These are phyloP conservation scores for Rhododendron kiyosumense DNA, from an alignment of 148 eudicot species.

Conservation along the genomic window DNA sequence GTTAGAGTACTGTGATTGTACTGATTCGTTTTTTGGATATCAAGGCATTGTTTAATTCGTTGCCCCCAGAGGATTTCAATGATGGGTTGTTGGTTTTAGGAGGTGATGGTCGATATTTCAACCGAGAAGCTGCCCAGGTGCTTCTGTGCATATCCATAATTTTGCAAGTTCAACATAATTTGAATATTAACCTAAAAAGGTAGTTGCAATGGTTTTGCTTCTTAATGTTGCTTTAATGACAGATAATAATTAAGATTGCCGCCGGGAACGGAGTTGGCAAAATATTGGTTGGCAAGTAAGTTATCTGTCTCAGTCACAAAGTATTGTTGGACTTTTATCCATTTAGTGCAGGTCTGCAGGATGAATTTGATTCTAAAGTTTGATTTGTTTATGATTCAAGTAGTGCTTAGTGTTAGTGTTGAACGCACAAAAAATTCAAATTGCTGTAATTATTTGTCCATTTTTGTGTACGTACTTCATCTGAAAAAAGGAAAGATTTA, in stretches of 20 bases:
- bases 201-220: slow-evolving; percentile 2
- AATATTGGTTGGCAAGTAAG: slow-evolving; percentile 92
- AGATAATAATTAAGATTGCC: slow-evolving; percentile 89
- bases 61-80: slow-evolving; percentile 75
- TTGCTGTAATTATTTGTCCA: not conserved
- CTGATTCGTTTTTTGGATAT: slow-evolving; percentile 17
- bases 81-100: slow-evolving; percentile 84
- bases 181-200: not conserved
- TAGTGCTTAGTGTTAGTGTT: not conserved
- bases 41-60: slow-evolving; percentile 84
- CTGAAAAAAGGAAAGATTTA: not conserved
- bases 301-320: slow-evolving; percentile 4
- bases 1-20: not conserved
- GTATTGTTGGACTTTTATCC: not conserved
- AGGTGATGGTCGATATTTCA: slow-evolving; percentile 97
- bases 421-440: not conserved
- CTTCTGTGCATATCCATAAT: slow-evolving; percentile 4
- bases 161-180: not conserved
- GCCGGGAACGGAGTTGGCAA: slow-evolving; percentile 95
- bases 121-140: slow-evolving; percentile 96
- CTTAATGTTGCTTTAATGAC: slow-evolving; percentile 22
- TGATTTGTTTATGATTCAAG: not conserved
- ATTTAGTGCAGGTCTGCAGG: not conserved
- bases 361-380: not conserved
- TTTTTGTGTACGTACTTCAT: not conserved